Percentiles rank a stretch among this genome's conserved stretches.
phyloP scores from a whole-genome alignment of 345 rosid species.

The Cardamine occulta region DNA sequence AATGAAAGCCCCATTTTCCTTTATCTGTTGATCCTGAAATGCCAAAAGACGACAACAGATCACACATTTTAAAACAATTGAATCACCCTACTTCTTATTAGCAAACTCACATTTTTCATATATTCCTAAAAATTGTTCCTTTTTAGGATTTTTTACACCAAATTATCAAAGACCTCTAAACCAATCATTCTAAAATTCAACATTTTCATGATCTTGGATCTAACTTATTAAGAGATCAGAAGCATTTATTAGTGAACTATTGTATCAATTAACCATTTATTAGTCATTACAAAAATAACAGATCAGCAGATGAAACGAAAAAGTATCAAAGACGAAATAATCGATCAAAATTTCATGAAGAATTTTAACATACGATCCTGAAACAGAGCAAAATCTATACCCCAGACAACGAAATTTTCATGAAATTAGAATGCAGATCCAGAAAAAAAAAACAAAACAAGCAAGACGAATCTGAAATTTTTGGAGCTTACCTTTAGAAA shows the following conservation, averaged over 20 bases:
- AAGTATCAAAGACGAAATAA: neutral
- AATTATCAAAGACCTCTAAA: neutral
- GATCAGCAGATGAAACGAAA: neutral
- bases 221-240: neutral
- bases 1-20: constrained; percentile 66
- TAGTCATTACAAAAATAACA: neutral
- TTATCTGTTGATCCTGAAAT: constrained; percentile 24
- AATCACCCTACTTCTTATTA: neutral
- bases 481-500: constrained; percentile 31
- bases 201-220: constrained; percentile 4
- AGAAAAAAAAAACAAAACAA: neutral
- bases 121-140: neutral
- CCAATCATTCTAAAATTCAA: neutral
- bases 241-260: neutral
- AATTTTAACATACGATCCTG: neutral
- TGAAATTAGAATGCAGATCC: constrained; percentile 22
- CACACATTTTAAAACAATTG: constrained; percentile 1
- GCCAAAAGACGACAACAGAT: neutral
- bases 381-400: neutral
- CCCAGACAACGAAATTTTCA: neutral
- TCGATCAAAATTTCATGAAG: neutral
- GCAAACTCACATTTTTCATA: neutral
- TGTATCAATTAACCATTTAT: neutral
- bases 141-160: neutral
- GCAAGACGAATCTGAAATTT: neutral